Base-by-base conservation (phyloP, 2,329 filamentous ascomycete species). In the Aquanectria penicillioides region DNA sequence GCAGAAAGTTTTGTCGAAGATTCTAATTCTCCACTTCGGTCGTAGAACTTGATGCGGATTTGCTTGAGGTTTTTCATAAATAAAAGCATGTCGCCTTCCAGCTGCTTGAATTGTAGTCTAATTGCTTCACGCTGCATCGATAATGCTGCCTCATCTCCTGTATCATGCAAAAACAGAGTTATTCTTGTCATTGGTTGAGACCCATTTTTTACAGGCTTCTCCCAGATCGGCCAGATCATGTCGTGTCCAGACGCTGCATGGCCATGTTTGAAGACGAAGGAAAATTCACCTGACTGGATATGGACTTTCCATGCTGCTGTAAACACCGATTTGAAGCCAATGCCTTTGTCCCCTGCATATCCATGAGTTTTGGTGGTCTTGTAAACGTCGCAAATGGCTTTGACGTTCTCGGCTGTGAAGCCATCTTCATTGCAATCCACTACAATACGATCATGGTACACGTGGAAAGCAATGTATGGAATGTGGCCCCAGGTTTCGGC, bases 341-440 rank as follows among this genome's bases (percentile, higher is more conserved):
- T 63, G 1, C 54, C 62, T 23, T 66, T 66, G 6, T 54, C 58
- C 8, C 65, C 64, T 2, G 61, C 43, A 1, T 66, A 65, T 29
- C 62, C 64, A 5, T 66, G 52, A 6, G 49, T n/a, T 31, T 64
- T 65, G 4, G 49, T 65, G 12, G 61, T 64, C 17, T 66, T 17
- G 2, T 61, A 63, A 0, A 64, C 61, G 1, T 56, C 48, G 12
- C 64, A 66, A 18, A 67, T 64, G 9, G 64, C 63, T 7, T 57
- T 12, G 1, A 66, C 4, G 41, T 64, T 61, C 2, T 1, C 10
- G 9, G 25, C 18, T 0, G 33, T 61, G 6, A 66, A 64, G 0
- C 63, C 64, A 4, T 66, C 61, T 23, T 67, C 63, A 7, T 67
- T 67, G 3, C 63, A 64, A 1, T 67, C 63, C 13, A 67, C 58